Conservation (phyloP, 257 asterid species). For the Striga asiatica region DNA sequence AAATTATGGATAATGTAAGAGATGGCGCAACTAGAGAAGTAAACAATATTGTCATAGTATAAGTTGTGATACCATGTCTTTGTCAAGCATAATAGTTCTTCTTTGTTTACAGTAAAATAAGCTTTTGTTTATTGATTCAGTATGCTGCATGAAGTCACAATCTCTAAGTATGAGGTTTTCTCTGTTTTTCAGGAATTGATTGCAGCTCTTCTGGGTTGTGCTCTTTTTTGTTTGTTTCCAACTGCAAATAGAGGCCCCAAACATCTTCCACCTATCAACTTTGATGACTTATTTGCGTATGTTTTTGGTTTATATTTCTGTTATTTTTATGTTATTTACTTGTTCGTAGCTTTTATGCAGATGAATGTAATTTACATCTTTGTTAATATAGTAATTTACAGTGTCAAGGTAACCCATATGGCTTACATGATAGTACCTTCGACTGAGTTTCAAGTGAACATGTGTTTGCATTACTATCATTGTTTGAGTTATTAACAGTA, state of each 20-base stretch:
- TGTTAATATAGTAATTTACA: background rate
- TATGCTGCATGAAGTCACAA: background rate
- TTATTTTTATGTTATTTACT: background rate
- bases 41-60: background rate
- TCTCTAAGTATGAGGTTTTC: constrained; percentile 7
- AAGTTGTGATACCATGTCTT: background rate
- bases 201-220: constrained; percentile 76
- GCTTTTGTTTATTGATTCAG: constrained; percentile 2
- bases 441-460: background rate
- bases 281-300: constrained; percentile 69
- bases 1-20: background rate
- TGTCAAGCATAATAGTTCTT: background rate
- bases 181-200: constrained; percentile 62
- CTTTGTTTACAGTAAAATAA: constrained; percentile 7
- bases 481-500: background rate
- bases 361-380: background rate
- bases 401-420: background rate
- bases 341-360: background rate
- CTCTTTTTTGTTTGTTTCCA: constrained; percentile 86
- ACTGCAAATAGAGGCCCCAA: constrained; percentile 52
- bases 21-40: background rate
- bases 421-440: no score
- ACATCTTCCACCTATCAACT: constrained; percentile 71
- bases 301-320: constrained; percentile 23
- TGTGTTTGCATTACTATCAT: background rate